A percentile compares a stretch with the other conserved stretches of the same genome.
Conservation (phyloP, 2,329 filamentous ascomycete species). For the Sclerotinia spermophila region DNA sequence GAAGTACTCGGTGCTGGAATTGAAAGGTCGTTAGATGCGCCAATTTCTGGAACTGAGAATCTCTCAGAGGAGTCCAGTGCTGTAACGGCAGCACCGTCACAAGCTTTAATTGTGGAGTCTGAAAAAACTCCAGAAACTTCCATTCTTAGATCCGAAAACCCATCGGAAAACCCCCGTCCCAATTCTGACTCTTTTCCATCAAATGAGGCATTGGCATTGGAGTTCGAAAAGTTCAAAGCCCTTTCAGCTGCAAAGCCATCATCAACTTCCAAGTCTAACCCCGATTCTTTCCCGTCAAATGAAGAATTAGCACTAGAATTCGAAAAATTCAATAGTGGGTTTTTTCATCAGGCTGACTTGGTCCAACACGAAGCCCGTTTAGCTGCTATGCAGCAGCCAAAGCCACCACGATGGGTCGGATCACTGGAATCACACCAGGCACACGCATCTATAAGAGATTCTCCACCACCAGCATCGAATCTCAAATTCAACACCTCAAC, state of each 20-base stretch:
- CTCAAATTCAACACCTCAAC: not conserved
- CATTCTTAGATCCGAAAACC: not conserved
- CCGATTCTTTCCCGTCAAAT: not conserved
- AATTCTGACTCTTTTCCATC: not conserved
- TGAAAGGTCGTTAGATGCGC: not conserved
- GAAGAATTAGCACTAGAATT: constrained; percentile 5
- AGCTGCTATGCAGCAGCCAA: not conserved
- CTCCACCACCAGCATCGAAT: not conserved
- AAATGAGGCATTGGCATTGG: not conserved
- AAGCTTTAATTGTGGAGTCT: too few relatives aligned
- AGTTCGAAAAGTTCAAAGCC: constrained; percentile 2
- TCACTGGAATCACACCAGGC: not conserved
- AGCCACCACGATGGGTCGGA: not conserved
- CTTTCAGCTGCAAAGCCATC: not conserved
- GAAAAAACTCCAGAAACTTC: not conserved
- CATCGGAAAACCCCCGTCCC: not conserved
- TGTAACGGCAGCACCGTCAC: not conserved
- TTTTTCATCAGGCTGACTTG: not conserved
- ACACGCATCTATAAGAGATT: not conserved
- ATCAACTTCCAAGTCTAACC: not conserved
- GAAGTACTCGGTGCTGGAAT: not conserved
- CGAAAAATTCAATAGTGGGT: not conserved
- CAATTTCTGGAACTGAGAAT: not conserved
- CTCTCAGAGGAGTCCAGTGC: not conserved
- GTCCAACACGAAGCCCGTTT: not conserved